Evolutionary conservation across 2,329 filamentous ascomycete species (phyloP).

Genomic region (Alternaria triticina): DNA sequence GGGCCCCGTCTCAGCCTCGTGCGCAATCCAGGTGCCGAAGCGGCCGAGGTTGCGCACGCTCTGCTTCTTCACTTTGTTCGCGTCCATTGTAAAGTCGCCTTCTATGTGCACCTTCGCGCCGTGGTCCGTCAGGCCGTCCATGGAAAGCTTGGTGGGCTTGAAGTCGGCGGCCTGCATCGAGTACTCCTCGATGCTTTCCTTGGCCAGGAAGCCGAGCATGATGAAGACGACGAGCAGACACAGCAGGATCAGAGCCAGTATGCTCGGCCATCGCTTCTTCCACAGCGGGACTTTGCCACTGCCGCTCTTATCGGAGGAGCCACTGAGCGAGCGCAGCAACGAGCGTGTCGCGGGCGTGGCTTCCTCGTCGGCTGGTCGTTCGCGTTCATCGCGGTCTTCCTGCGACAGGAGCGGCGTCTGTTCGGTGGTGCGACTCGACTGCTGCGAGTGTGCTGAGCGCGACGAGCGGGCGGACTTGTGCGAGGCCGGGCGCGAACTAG

Average conservation of each 20-base stretch:
- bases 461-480: constrained; percentile 44
- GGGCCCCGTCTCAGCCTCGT: constrained; percentile 74
- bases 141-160: constrained; percentile 80
- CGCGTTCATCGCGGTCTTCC: constrained; percentile 32
- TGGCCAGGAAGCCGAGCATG: constrained; percentile 84
- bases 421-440: constrained; percentile 46
- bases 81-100: constrained; percentile 82
- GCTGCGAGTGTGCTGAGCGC: constrained; percentile 38
- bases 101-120: constrained; percentile 82
- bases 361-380: constrained; percentile 24
- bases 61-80: constrained; percentile 72
- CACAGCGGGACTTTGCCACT: constrained; percentile 38
- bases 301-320: constrained; percentile 20
- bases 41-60: constrained; percentile 77
- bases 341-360: constrained; percentile 45
- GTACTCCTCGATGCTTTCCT: constrained; percentile 82
- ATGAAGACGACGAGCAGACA: constrained; percentile 69
- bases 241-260: constrained; percentile 73
- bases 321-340: constrained; percentile 44
- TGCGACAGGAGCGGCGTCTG: constrained; percentile 49
- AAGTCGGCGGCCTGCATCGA: constrained; percentile 82
- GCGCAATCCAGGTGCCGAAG: constrained; percentile 80
- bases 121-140: constrained; percentile 80
- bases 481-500: constrained; percentile 48
- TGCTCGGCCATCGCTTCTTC: constrained; percentile 74